A percentile compares a stretch with the other conserved stretches of the same genome.
These are phyloP conservation scores for Aspergillus intermedius DNA, from an alignment of 2,329 filamentous ascomycete species.

Conservation along the genomic window DNA sequence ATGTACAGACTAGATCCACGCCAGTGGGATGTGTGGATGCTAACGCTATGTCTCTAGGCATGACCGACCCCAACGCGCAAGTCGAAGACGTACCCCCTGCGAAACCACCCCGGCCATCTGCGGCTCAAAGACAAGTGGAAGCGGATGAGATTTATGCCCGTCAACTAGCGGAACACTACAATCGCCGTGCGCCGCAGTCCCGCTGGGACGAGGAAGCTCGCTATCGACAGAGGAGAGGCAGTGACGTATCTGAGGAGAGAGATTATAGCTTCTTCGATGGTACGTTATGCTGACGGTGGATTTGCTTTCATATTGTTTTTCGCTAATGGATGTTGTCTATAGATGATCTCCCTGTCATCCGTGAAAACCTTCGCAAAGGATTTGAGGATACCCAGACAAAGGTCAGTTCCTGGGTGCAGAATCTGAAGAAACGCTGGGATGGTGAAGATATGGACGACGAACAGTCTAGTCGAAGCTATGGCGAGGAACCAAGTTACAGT, in stretches of 20 bases:
- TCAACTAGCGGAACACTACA: constrained; percentile 86
- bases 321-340: constrained; percentile 10
- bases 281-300: constrained; percentile 22
- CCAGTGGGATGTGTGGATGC: background rate
- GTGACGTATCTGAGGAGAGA: constrained; percentile 57
- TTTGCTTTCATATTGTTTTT: background rate
- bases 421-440: constrained; percentile 86
- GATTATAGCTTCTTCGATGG: constrained; percentile 88
- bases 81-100: constrained; percentile 59
- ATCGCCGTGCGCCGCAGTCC: constrained; percentile 36
- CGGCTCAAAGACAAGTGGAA: constrained; percentile 72
- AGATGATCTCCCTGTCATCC: constrained; percentile 90
- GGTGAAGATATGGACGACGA: constrained; percentile 70
- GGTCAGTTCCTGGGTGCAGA: constrained; percentile 88
- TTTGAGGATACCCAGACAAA: constrained; percentile 90
- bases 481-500: constrained; percentile 32
- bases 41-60: constrained; percentile 44
- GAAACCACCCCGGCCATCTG: constrained; percentile 69
- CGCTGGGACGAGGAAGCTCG: constrained; percentile 24
- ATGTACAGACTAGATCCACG: constrained; percentile 21
- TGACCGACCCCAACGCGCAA: constrained; percentile 72
- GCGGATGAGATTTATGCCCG: constrained; percentile 87
- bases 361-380: constrained; percentile 86
- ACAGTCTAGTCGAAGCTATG: constrained; percentile 22
- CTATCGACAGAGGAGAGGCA: constrained; percentile 45